phyloP scores from a whole-genome alignment of 441 rosid genomes.

The Mallotus repandus region DNA sequence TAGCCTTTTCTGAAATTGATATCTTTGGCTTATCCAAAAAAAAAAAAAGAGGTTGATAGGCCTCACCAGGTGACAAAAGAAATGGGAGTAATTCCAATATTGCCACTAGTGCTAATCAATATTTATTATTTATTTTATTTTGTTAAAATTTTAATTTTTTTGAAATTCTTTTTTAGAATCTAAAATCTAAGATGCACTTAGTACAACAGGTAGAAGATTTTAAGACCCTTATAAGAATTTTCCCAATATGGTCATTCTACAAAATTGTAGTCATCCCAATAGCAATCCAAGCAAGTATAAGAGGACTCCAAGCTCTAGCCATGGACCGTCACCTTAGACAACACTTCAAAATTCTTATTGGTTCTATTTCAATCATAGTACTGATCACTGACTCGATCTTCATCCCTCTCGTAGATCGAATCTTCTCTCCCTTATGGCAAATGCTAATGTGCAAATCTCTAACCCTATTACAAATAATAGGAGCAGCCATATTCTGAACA shows the following conservation, averaged over 20 bases:
- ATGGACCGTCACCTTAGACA: slow-evolving; percentile 30
- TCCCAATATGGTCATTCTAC: slow-evolving; percentile 20
- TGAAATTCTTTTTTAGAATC: no score
- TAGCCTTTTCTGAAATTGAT: no score
- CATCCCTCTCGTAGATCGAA: slow-evolving; percentile 25
- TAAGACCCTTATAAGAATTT: slow-evolving; percentile 28
- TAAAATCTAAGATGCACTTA: no score
- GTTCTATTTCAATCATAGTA: slow-evolving; percentile 21
- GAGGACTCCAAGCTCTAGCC: slow-evolving; percentile 34
- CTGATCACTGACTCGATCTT: slow-evolving; percentile 20
- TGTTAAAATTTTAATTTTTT: no score
- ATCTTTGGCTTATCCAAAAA: no score
- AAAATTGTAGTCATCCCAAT: slow-evolving; percentile 14
- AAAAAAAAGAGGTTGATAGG: no score
- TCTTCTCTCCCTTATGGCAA: slow-evolving; percentile 19
- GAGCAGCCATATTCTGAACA: slow-evolving; percentile 49
- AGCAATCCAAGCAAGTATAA: slow-evolving; percentile 23
- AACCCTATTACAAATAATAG: slow-evolving; percentile 49
- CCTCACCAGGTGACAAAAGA: no score
- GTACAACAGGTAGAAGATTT: slow-evolving; percentile 40
- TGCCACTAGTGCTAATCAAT: no score
- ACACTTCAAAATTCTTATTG: slow-evolving; percentile 30
- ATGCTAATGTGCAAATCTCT: slow-evolving; percentile 22
- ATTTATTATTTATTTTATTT: no score
- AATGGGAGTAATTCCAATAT: no score